A percentile compares a stretch with the other conserved stretches of the same genome.
Conservation (phyloP, 345 rosid genomes). For the Bretschneidera sinensis region DNA sequence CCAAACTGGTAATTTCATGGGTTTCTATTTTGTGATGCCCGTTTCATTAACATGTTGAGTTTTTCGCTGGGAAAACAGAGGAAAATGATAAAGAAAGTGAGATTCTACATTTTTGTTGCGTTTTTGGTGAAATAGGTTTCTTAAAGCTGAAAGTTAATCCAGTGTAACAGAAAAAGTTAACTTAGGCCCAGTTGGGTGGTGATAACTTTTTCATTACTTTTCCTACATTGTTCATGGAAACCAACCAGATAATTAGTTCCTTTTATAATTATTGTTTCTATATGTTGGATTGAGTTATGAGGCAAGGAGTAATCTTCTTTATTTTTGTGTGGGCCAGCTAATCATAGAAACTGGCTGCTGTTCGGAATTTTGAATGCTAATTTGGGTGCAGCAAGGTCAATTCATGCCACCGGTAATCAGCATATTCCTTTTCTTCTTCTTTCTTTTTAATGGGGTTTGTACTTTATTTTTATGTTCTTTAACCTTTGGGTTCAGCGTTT, state of each 20-base stretch:
- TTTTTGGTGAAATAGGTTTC: too few species aligned
- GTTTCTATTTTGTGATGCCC: neutral
- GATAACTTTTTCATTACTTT: too few species aligned
- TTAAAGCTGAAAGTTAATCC: too few species aligned
- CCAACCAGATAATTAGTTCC: neutral
- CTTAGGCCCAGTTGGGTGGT: too few species aligned
- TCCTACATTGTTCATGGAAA: too few species aligned
- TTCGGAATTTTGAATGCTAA: slow-evolving; percentile 38
- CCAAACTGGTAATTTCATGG: slow-evolving; percentile 29
- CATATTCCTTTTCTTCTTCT: neutral
- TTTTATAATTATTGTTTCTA: neutral
- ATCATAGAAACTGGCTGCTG: slow-evolving; percentile 37
- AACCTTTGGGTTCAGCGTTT: slow-evolving; percentile 32
- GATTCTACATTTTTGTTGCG: neutral
- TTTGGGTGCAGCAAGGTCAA: slow-evolving; percentile 44
- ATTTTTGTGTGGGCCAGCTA: slow-evolving; percentile 29
- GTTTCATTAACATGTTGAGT: neutral
- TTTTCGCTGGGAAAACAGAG: neutral
- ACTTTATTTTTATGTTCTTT: neutral
- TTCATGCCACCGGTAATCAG: slow-evolving; percentile 80
- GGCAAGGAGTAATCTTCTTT: neutral
- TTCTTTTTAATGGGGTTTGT: neutral
- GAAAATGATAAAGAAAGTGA: neutral
- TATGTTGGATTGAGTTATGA: neutral
- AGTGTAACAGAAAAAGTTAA: too few species aligned